Evolutionary conservation across 2,329 filamentous ascomycete species (phyloP), one percentile per base, ranked within the genome.

Genomic region (Uncinocarpus reesii): DNA sequence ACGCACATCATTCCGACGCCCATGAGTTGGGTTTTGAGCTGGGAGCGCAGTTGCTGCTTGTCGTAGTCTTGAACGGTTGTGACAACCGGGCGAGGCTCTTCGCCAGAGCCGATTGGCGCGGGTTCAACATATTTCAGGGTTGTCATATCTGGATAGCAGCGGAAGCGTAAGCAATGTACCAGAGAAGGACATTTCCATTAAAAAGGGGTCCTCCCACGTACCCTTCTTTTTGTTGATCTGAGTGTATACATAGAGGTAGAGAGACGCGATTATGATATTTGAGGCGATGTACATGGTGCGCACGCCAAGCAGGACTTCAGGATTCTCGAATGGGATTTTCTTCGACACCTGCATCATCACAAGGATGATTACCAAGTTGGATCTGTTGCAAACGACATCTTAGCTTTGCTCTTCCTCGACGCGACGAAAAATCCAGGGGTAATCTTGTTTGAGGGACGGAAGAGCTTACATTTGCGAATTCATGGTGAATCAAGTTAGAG

Each of bases 61-160:
- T 98, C 92, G 77, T 98, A 98, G 63, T 89, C 88, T 73, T 93
- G 84, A 67, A 95, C 79, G 54, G 92, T 98, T 54, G 92, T 98
- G 50, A 90, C 95, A 60, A 96, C 84, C 60, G 94, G 86, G 72
- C 95, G 95, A 66, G 85, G 83, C 71, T 95, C 89, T 70, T 96
- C 92, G 62, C 83, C 79, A 59, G 86, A 93, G 60, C 92, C 92
- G 81, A 95, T 86, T 37, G 87, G 81, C 4, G 92, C 80, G 37
- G 89, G 90, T 74, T 98, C 92, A 66, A 98, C 89, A 72, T 98
- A 98, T 74, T 98, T 96, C 65, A 98, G 81, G 2, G 92, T 95
- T 20, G 89, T 95, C 72, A 95, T 79, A 66, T 98, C 92, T 96
- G 63, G 23, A 42, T 42, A 15, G 29, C 15, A 40, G 32, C 7